Base-by-base conservation (phyloP, 345 rosid species). In the Raphanus raphanistrum region DNA sequence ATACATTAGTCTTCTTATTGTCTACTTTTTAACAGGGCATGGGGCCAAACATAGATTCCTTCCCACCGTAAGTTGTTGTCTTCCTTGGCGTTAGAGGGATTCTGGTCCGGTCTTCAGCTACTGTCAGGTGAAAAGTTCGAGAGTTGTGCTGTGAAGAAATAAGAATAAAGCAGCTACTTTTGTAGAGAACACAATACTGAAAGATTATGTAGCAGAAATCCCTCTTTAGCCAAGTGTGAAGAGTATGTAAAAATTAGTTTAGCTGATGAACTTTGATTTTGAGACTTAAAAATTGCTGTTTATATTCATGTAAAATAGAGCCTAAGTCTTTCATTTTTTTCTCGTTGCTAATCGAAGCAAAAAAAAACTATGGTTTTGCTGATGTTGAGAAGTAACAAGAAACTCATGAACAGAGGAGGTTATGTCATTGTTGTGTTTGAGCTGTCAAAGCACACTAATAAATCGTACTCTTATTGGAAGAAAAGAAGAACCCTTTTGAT, bases 11-110 rank as follows among this genome's bases (percentile, higher is more conserved):
- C 41, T 21, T 74, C 2, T 15, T 35, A 54, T 74, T 74, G 54
- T 63, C 38, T 62, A 73, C 61, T 28, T 69, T 29, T 69, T 29
- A 68, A 79, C 75, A 74, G 82, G 75, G 71, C 78, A 63, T 79
- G 82, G 79, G 75, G 79, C 21, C 82, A 79, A 68, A 79, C 82
- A 21, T 79, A 79, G 79, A 71, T 66, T 28, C 29, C 4, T 66
- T 60, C 38, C 65, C 50, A 68, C 38, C 64, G 61, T 52, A 61
- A 73, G 54, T 36, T 10, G 59, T 13, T 36, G 57, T n/a, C 17
- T 67, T 26, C 17, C 70, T 27, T 8, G 63, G 81, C 63, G 68
- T 48, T 65, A 58, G 48, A 58, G 4, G 48, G 48, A 73, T 72
- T 73, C 64, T 67, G 70, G 69, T 67, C 69, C 16, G 27, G 36